Evolutionary conservation across 352 stramenopile species (phyloP).

Genomic region (Ochromonadaceae sp.): DNA sequence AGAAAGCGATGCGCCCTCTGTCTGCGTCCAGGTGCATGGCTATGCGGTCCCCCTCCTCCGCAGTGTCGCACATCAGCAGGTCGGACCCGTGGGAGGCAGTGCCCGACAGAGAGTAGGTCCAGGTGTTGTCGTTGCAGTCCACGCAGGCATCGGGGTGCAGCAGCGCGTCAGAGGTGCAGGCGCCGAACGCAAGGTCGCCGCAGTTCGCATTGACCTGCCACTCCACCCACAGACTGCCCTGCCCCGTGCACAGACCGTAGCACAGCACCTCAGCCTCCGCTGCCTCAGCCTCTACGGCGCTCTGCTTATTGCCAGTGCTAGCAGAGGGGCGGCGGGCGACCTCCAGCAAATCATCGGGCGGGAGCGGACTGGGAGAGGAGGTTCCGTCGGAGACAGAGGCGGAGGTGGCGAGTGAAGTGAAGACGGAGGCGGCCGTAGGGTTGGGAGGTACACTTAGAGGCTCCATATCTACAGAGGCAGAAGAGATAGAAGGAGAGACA

Average conservation of each 20-base stretch:
- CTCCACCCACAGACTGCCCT: not conserved
- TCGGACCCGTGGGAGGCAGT: not conserved
- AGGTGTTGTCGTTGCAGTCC: constrained; percentile 1
- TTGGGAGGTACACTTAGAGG: no score
- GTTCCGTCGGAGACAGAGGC: no score
- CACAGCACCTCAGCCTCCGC: not conserved
- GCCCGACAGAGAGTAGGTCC: not conserved
- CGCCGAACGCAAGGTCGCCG: constrained; percentile 3
- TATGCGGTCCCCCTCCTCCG: not conserved
- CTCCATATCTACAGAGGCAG: no score
- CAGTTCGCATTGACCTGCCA: not conserved
- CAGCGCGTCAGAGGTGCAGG: not conserved
- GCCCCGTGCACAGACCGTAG: not conserved
- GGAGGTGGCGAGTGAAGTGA: no score
- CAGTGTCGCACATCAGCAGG: not conserved
- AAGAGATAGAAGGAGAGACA: no score
- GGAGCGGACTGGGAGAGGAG: no score
- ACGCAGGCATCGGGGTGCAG: constrained; percentile 3
- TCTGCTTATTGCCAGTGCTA: no score
- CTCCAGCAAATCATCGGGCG: no score
- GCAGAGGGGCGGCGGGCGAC: no score
- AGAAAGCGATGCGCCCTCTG: not conserved
- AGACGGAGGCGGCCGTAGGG: no score
- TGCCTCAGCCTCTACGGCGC: no score
- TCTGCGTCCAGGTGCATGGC: not conserved